These are phyloP conservation scores for Hysterangium stoloniferum DNA, from an alignment of 768 basidiomycete genomes.

Conservation along the genomic window DNA sequence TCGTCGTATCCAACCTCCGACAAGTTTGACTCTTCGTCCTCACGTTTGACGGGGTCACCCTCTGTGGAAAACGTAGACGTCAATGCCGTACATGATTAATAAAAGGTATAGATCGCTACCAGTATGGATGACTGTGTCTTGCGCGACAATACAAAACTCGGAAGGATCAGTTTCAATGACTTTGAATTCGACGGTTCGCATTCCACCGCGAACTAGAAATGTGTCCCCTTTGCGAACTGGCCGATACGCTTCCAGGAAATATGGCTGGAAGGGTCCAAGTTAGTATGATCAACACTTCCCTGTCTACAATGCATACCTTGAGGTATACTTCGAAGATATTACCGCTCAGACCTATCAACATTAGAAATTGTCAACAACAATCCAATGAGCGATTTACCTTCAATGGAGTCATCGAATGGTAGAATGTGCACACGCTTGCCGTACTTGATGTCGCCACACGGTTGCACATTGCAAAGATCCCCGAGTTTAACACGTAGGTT, in stretches of 20 bases:
- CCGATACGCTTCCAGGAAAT: conserved; percentile 97
- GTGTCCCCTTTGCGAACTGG: conserved; percentile 97
- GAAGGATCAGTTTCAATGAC: conserved; percentile 97
- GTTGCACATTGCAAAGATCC: conserved; percentile 92
- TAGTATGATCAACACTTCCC: not conserved
- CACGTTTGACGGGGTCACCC: conserved; percentile 97
- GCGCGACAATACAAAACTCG: conserved; percentile 98
- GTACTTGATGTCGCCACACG: conserved; percentile 97
- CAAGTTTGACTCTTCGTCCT: conserved; percentile 96
- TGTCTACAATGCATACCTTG: too few relatives aligned
- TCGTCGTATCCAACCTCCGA: conserved; percentile 98
- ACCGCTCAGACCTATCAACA: conserved; percentile 57
- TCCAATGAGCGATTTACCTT: conserved; percentile 42
- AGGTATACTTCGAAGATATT: conserved; percentile 99
- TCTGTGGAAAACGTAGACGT: conserved; percentile 40
- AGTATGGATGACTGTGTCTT: conserved; percentile 96
- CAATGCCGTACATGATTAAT: not conserved
- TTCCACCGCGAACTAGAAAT: conserved; percentile 97
- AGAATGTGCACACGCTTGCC: conserved; percentile 96
- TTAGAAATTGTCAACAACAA: not conserved
- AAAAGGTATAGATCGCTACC: conserved; percentile 34
- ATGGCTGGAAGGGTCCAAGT: conserved; percentile 45
- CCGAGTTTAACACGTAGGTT: conserved; percentile 97
- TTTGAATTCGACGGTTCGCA: conserved; percentile 99
- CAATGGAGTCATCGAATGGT: conserved; percentile 97